Evolutionary conservation across 169 alveolate genomes (phyloP), one percentile per base, ranked within the genome.

Genomic region (Plasmodium inui): DNA sequence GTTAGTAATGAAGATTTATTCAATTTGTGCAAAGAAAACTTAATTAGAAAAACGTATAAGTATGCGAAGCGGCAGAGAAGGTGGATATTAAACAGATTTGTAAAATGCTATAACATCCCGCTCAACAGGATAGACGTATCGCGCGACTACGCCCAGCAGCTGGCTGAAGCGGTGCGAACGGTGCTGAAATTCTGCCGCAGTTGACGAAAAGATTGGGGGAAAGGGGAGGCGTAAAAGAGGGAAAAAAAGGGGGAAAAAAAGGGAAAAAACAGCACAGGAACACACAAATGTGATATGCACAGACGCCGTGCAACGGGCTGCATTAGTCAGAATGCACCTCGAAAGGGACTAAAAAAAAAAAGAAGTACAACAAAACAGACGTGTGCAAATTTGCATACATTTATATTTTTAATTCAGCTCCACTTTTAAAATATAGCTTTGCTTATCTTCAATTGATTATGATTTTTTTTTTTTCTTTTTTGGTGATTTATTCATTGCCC

Each of bases 1-100:
- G 85, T 55, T 41, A 39, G 72, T 71, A 72, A 74, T 67, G 92
- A 72, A 12, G 32, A 71, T 4, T 67, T 83, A 53, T 83, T 95
- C 44, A 76, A 96, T 30, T 34, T 71, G 46, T 95, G 97, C 53
- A 93, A 89, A 10, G 94, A 82, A 10, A 92, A 85, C 1, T 90
- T 96, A 32, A 95, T 93, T 72, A 90, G 92, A 30, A 94, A 92
- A 83, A 96, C 97, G n/a, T 95, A 96, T 96, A 84, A 86, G 82
- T 96, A 96, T 41, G 92, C 97, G 0, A 94, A 92, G 44, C 67
- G 96, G 73, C 97, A 96, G 92, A 96, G 86, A 53, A 96, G 97
- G 37, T 96, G 97, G 97, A 93, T 96, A 32, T 41, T 71, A n/a
- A 95, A 96, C 92, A 57, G 97, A 37, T 70, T 96, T 70, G 84